A percentile compares a stretch with the other conserved stretches of the same genome.
Conservation (phyloP, 306 rosid species). For the Casuarina cunninghamiana region DNA sequence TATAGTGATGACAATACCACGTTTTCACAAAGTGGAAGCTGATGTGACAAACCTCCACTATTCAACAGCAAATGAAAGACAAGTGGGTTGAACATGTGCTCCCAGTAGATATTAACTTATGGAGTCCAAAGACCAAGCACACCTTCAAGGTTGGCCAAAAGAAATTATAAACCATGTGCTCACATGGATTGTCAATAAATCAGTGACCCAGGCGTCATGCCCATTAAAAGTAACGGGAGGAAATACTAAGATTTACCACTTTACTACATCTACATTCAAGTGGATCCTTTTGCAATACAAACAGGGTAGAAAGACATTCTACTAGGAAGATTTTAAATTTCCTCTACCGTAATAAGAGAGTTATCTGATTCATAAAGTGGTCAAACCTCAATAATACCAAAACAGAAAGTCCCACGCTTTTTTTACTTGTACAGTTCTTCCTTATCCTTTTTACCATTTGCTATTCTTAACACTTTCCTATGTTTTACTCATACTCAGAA, state of each 20-base stretch:
- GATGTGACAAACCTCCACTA: not conserved
- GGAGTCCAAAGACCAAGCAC: not conserved
- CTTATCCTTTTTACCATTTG: too few species aligned
- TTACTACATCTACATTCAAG: not conserved
- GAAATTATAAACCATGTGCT: not conserved
- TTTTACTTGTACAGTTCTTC: not conserved
- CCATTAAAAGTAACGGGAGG: not conserved
- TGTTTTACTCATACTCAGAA: too few species aligned
- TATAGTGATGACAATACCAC: not conserved
- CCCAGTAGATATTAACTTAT: not conserved
- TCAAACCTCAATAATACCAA: not conserved
- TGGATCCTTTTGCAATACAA: not conserved
- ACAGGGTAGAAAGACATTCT: not conserved
- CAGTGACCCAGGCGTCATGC: not conserved
- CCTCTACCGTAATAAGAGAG: not conserved
- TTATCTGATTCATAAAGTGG: not conserved
- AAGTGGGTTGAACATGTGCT: not conserved
- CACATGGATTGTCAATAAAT: not conserved
- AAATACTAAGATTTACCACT: constrained; percentile 7
- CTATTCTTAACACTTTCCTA: too few species aligned
- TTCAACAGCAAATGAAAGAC: constrained; percentile 3
- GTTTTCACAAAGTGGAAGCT: constrained; percentile 12
- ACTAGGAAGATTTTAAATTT: not conserved
- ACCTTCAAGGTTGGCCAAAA: not conserved
- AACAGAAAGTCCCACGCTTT: not conserved